Evolutionary conservation across 2,329 filamentous ascomycete genomes (phyloP), one percentile per base, ranked within the genome.

Genomic region (Monosporascus sp.): DNA sequence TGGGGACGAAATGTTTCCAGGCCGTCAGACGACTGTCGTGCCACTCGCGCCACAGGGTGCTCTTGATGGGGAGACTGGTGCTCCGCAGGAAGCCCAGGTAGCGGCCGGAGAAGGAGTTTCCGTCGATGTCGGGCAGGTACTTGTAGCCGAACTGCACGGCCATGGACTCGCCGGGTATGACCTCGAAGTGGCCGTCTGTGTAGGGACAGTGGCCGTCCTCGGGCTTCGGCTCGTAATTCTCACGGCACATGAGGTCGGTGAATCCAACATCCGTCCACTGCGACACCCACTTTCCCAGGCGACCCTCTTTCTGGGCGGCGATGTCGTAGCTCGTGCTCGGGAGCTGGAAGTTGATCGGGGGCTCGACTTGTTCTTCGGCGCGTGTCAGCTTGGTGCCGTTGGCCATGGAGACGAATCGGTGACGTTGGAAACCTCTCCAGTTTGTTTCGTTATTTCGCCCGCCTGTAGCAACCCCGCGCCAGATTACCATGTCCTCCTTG

Each of bases 1-100:
- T 85, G 17, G 89, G 89, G 2, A 91, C 85, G 62, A 89, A 93
- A 69, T 94, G 89, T 62, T 83, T 83, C 89, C 89, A 94, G 0
- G 87, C 78, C 2, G 90, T 74, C 1, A 93, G 74, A 3, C 89
- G 78, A 45, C 79, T 80, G 66, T 92, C 88, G 64, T 92, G 89
- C 89, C 89, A 94, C 67, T 94, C 89, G 20, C 81, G 78, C 71
- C 86, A 94, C 22, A 93, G 74, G 0, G 89, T 90, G 6, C 86
- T 82, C 72, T 93, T 94, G 71, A 94, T 82, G 0, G 87, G 87
- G 8, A 92, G 68, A 17, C 81, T 85, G 2, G 82, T 88, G 31
- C 83, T 88, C 36, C 80, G 77, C 24, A 93, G 72, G 66, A 92
- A 90, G 0, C 80, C 82, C 5, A 85, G 77, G 63, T 86, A 89